Conservation (phyloP, 2,329 filamentous ascomycete species). For the Hypomyces perniciosus region DNA sequence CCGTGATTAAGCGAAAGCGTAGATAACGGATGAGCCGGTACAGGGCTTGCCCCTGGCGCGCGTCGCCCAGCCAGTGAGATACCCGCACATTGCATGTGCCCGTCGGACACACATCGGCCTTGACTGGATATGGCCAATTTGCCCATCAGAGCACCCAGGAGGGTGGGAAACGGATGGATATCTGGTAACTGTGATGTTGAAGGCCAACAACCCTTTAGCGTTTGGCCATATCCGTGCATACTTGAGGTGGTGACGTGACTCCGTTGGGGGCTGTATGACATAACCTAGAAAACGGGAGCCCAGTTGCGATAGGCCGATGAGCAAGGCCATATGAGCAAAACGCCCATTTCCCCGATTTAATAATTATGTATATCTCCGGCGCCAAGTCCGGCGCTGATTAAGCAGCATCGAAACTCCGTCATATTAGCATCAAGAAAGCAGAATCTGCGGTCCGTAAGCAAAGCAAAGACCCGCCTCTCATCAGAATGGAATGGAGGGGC, state of each 20-base stretch:
- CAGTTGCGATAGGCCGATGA: not conserved
- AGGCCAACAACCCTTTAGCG: not conserved
- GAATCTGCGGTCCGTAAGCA: not conserved
- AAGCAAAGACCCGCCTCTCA: too few relatives aligned
- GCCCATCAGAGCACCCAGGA: not conserved
- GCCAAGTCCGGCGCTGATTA: not conserved
- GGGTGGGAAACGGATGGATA: not conserved
- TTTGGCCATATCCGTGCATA: not conserved
- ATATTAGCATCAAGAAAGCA: too few relatives aligned
- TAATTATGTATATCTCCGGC: not conserved
- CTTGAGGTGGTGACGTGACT: not conserved
- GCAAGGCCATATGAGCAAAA: too few relatives aligned
- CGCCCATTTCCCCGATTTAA: too few relatives aligned
- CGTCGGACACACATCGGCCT: not conserved
- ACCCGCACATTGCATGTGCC: not conserved
- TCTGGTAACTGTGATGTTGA: not conserved
- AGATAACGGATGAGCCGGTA: not conserved
- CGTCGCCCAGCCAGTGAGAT: not conserved
- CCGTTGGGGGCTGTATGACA: not conserved
- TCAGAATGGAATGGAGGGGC: not conserved
- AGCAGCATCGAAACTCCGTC: not conserved
- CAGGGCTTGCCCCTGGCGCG: not conserved
- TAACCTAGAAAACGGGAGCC: not conserved
- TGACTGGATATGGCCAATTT: not conserved
- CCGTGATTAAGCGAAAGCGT: constrained; percentile 12